Evolutionary conservation across 2,329 filamentous ascomycete species (phyloP).

Genomic region (Sporothrix variecibatus): DNA sequence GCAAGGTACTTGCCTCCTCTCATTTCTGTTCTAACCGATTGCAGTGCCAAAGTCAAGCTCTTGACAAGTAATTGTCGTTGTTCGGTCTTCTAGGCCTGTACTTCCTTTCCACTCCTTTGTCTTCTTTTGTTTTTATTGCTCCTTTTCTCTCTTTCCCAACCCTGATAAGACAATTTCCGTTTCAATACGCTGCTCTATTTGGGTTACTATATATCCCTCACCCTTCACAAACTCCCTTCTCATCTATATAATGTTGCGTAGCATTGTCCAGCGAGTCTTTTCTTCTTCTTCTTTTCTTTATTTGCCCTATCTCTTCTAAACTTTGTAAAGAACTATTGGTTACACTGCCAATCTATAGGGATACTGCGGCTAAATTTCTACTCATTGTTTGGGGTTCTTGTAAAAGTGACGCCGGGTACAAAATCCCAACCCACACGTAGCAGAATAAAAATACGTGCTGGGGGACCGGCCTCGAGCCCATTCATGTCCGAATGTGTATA

Average conservation of each 20-base stretch:
- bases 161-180: not conserved
- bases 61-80: conserved; percentile 44
- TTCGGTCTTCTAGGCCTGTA: not conserved
- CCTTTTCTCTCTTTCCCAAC: not conserved
- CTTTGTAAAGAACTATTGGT: not conserved
- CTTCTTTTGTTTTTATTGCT: not conserved
- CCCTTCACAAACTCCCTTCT: not conserved
- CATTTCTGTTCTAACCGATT: conserved; percentile 11
- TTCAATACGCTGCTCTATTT: not conserved
- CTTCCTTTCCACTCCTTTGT: not conserved
- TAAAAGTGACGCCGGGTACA: not conserved
- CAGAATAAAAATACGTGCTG: not conserved
- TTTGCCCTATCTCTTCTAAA: not conserved
- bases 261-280: not conserved
- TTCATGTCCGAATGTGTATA: not conserved
- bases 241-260: not conserved
- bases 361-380: not conserved
- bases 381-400: not conserved
- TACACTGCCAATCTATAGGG: not conserved
- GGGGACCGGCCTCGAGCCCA: not conserved
- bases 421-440: not conserved
- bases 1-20: conserved; percentile 20
- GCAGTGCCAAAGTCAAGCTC: conserved; percentile 61
- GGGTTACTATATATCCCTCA: not conserved
- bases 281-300: not conserved